phyloP scores from a whole-genome alignment of 2,329 filamentous ascomycete genomes.

The Colletotrichum tropicicola region DNA sequence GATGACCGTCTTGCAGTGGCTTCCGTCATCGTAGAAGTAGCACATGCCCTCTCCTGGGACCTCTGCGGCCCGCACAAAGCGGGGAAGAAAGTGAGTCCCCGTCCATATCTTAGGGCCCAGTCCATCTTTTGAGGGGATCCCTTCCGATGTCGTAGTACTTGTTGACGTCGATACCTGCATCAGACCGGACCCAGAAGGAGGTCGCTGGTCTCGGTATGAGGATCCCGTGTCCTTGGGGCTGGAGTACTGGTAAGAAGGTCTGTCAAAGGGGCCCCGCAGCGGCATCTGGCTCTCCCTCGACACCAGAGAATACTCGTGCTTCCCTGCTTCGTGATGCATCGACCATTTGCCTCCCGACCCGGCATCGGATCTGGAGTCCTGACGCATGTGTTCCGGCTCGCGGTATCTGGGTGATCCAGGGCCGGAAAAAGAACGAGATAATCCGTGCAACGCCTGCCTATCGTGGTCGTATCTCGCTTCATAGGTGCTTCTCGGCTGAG shows the following conservation, averaged over 20 bases:
- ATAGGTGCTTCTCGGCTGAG: conserved; percentile 56
- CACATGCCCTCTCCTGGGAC: conserved; percentile 83
- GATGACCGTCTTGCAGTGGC: conserved; percentile 82
- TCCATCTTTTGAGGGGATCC: conserved; percentile 63
- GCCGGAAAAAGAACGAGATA: conserved; percentile 48
- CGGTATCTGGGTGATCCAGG: conserved; percentile 55
- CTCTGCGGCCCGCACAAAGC: conserved; percentile 70
- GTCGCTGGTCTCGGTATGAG: conserved; percentile 38
- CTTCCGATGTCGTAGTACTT: conserved; percentile 48
- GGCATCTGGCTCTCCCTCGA: conserved; percentile 45
- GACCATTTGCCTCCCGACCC: conserved; percentile 48
- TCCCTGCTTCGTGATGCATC: conserved; percentile 48
- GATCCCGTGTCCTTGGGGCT: conserved; percentile 41
- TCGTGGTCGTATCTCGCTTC: conserved; percentile 56
- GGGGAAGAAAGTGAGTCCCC: conserved; percentile 72
- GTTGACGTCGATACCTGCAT: conserved; percentile 40
- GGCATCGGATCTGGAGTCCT: conserved; percentile 46
- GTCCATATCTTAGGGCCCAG: conserved; percentile 76
- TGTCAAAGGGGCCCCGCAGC: conserved; percentile 44
- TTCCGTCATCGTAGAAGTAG: conserved; percentile 88
- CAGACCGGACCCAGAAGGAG: conserved; percentile 32
- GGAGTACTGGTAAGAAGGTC: conserved; percentile 47
- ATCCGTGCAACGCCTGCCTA: conserved; percentile 41
- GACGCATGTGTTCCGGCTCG: conserved; percentile 46
- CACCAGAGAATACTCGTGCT: conserved; percentile 56